Evolutionary conservation across 352 stramenopile species (phyloP).

Genomic region (Phytophthora syringae): DNA sequence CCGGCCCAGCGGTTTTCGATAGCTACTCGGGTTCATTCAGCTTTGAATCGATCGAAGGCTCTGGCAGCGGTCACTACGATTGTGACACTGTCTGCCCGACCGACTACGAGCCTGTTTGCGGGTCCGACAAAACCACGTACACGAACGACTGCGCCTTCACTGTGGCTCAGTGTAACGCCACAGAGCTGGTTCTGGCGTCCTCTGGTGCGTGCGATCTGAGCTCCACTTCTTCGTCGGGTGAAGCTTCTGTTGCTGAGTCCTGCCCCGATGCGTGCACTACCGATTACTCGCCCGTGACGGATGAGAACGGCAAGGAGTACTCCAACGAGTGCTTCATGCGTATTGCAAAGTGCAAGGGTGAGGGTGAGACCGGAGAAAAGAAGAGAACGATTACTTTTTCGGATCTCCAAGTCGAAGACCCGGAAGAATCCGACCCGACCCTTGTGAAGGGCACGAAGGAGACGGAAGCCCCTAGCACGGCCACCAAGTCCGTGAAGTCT

Average conservation of each 20-base stretch:
- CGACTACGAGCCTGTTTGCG: slow-evolving; percentile 30
- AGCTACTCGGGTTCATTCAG: slow-evolving; percentile 25
- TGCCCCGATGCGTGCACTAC: slow-evolving; percentile 26
- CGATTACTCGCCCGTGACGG: slow-evolving; percentile 22
- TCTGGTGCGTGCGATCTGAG: slow-evolving; percentile 28
- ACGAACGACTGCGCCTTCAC: slow-evolving; percentile 32
- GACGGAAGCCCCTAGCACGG: too few relatives aligned
- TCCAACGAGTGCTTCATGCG: slow-evolving; percentile 27
- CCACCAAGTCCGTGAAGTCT: too few relatives aligned
- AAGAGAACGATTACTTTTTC: slow-evolving; percentile 24
- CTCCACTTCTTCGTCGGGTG: slow-evolving; percentile 1
- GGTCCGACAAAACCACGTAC: slow-evolving; percentile 37
- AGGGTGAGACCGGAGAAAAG: slow-evolving; percentile 18
- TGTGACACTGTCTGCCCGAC: slow-evolving; percentile 9
- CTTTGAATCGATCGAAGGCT: slow-evolving; percentile 17
- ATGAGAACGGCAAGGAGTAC: slow-evolving; percentile 25
- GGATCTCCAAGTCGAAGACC: slow-evolving; percentile 4
- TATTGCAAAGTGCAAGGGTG: slow-evolving; percentile 25
- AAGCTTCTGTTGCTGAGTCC: slow-evolving; percentile 3
- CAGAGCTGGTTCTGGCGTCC: slow-evolving; percentile 14
- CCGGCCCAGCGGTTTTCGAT: slow-evolving; percentile 19
- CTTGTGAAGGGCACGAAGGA: slow-evolving; percentile 14
- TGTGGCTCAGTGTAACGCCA: slow-evolving; percentile 30
- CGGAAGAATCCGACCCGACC: neutral
- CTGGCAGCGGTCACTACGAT: slow-evolving; percentile 6